Evolutionary conservation across 2,329 filamentous ascomycete genomes (phyloP).

Genomic region (Thielaviopsis euricoi): DNA sequence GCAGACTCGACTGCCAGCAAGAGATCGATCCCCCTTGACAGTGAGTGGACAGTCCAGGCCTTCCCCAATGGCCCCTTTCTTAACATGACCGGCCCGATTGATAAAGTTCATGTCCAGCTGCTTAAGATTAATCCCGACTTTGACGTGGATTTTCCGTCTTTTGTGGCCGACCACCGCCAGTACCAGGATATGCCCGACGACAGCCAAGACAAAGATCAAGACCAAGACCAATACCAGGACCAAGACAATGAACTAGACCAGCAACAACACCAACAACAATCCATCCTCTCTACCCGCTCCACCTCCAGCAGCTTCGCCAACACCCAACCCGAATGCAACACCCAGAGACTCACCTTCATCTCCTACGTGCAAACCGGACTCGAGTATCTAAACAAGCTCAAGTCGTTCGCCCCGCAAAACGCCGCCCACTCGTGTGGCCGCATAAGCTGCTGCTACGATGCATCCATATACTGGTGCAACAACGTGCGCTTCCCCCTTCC

Average conservation of each 20-base stretch:
- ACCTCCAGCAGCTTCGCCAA: not conserved
- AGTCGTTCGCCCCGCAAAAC: not conserved
- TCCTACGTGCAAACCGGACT: slow-evolving; percentile 5
- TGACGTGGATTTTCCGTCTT: not conserved
- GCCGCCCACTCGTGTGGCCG: slow-evolving; percentile 6
- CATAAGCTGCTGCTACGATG: slow-evolving; percentile 4
- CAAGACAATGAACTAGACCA: too few species aligned
- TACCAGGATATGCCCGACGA: not conserved
- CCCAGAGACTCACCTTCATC: slow-evolving; percentile 1
- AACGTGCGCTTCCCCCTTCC: not conserved
- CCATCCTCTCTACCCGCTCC: not conserved
- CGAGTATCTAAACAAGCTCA: slow-evolving; percentile 2
- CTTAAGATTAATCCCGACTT: not conserved
- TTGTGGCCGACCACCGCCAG: not conserved
- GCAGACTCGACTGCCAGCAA: not conserved
- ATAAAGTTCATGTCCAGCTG: not conserved
- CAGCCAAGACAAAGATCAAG: not conserved
- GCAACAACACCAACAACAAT: not conserved
- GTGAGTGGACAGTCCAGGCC: not conserved
- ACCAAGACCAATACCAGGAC: not conserved
- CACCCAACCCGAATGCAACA: not conserved
- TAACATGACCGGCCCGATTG: not conserved
- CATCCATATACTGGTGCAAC: slow-evolving; percentile 8
- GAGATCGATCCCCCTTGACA: not conserved
- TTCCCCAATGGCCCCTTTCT: not conserved